Evolutionary conservation across 108 stramenopile genomes (phyloP).

Genomic region (Parmales sp.): DNA sequence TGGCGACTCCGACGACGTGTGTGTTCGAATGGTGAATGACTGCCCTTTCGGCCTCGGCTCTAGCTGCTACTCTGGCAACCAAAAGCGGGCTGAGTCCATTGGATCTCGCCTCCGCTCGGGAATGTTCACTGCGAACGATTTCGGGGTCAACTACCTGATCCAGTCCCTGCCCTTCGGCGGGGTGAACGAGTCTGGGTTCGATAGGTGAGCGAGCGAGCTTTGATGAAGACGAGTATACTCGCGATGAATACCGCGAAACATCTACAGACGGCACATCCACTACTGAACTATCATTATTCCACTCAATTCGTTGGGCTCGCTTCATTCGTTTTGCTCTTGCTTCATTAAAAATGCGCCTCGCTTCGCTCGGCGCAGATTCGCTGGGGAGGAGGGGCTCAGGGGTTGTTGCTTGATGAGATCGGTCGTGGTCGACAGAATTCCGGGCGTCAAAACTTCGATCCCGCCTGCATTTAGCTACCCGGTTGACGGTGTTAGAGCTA

Average conservation of each 20-base stretch:
- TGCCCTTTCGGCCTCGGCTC: constrained; percentile 85
- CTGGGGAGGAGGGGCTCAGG: constrained; percentile 93
- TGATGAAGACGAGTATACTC: constrained; percentile 85
- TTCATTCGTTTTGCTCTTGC: too few species aligned
- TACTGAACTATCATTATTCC: neutral
- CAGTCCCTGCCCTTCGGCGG: constrained; percentile 97
- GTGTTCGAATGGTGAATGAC: constrained; percentile 70
- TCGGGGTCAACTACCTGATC: constrained; percentile 88
- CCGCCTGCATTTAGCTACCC: constrained; percentile 75
- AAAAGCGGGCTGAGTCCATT: constrained; percentile 57
- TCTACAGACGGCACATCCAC: neutral
- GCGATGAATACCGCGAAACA: constrained; percentile 30
- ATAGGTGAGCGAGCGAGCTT: constrained; percentile 91
- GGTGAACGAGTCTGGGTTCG: constrained; percentile 91
- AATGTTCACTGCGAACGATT: constrained; percentile 96
- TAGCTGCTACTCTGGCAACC: constrained; percentile 69
- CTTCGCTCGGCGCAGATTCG: constrained; percentile 51
- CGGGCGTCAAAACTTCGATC: constrained; percentile 74
- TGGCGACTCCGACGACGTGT: constrained; percentile 65
- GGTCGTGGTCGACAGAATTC: constrained; percentile 74
- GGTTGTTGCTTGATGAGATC: constrained; percentile 85
- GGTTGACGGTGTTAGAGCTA: constrained; percentile 57
- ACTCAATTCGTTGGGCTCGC: too few species aligned
- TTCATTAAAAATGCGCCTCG: too few species aligned
- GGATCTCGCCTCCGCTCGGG: constrained; percentile 78